phyloP scores from a whole-genome alignment of 495 filamentous ascomycete genomes.

The Extremus antarcticus region DNA sequence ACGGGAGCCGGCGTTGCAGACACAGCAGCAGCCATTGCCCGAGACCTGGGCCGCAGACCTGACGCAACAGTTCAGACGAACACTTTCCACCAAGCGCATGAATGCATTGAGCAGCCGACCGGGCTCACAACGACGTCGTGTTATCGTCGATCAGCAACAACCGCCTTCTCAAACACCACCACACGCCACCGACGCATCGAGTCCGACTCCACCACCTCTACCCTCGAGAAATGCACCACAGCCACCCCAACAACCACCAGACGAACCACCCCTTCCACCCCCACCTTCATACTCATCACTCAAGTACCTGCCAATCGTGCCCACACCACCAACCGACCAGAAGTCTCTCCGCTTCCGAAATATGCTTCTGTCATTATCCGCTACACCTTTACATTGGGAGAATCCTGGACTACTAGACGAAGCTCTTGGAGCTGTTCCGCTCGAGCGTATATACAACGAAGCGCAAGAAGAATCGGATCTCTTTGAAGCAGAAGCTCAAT shows the following conservation, averaged over 20 bases:
- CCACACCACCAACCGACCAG: slow-evolving; percentile 63
- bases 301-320: slow-evolving; percentile 68
- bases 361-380: slow-evolving; percentile 66
- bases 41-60: slow-evolving; percentile 35
- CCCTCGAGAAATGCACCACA: slow-evolving; percentile 24
- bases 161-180: slow-evolving; percentile 30
- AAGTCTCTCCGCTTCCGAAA: slow-evolving; percentile 73
- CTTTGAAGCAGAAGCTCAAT: slow-evolving; percentile 73
- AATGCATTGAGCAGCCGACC: slow-evolving; percentile 54
- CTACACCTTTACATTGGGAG: slow-evolving; percentile 84
- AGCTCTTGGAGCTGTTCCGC: slow-evolving; percentile 70
- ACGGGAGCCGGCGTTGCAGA: background rate
- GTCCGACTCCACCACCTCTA: slow-evolving; percentile 30
- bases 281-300: slow-evolving; percentile 56
- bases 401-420: slow-evolving; percentile 94
- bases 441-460: slow-evolving; percentile 87
- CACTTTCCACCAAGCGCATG: slow-evolving; percentile 67
- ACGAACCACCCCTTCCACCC: slow-evolving; percentile 14
- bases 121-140: slow-evolving; percentile 36
- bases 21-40: slow-evolving; percentile 7
- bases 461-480: slow-evolving; percentile 89
- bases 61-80: slow-evolving; percentile 60
- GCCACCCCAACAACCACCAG: slow-evolving; percentile 10
- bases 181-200: slow-evolving; percentile 31
- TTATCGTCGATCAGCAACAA: slow-evolving; percentile 20